Evolutionary conservation across 371 early-diverging fungal species (phyloP).

Genomic region (Phascolomyces articulosus): DNA sequence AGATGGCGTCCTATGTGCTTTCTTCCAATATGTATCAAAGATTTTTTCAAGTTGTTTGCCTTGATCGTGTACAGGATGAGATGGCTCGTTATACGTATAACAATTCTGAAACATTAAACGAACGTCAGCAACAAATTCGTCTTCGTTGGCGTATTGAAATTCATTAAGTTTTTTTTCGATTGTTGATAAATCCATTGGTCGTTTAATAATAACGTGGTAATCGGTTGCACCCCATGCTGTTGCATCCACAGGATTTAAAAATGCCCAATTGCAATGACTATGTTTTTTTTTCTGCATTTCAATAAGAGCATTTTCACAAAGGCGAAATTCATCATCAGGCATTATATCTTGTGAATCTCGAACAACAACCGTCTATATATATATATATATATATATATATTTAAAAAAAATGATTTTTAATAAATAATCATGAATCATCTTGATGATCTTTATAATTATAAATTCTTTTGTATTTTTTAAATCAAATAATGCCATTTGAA

Average conservation of each 20-base stretch:
- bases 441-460: too few species aligned
- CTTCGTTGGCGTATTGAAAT: conserved; percentile 41
- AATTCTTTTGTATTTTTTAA: too few species aligned
- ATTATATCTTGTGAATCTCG: conserved; percentile 8
- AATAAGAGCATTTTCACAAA: conserved; percentile 57
- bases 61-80: conserved; percentile 64
- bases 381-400: background rate
- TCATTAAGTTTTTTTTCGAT: conserved; percentile 77
- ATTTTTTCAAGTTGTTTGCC: conserved; percentile 59
- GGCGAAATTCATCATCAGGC: conserved; percentile 66
- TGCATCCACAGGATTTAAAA: conserved; percentile 90
- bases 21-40: conserved; percentile 74
- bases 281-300: conserved; percentile 41
- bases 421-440: background rate
- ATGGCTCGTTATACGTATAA: conserved; percentile 87
- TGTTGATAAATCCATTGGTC: conserved; percentile 97
- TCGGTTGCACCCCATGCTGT: conserved; percentile 84
- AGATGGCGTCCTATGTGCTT: conserved; percentile 43
- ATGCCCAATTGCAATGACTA: conserved; percentile 44
- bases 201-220: conserved; percentile 87
- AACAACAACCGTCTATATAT: background rate
- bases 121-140: conserved; percentile 63
- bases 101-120: conserved; percentile 85
- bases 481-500: background rate
- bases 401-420: background rate